phyloP scores from a whole-genome alignment of 2,329 filamentous ascomycete genomes.

The Dryadomyces sulphureus region DNA sequence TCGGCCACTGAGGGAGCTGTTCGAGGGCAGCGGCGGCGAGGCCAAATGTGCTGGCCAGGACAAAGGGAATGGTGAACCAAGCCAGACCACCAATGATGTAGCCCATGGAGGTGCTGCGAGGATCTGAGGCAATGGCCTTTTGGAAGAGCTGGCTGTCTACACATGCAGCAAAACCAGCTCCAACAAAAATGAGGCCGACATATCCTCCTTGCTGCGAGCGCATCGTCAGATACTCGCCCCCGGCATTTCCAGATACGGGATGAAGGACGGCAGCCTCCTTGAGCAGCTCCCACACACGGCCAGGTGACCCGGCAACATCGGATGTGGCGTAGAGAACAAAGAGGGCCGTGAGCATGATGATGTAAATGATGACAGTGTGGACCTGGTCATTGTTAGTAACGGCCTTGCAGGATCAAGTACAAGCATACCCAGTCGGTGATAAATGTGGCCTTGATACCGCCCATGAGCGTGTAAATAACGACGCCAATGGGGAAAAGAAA shows the following conservation, averaged over 20 bases:
- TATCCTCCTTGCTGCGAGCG: slow-evolving; percentile 62
- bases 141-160: slow-evolving; percentile 82
- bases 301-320: slow-evolving; percentile 55
- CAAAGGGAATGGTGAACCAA: slow-evolving; percentile 88
- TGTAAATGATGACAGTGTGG: slow-evolving; percentile 65
- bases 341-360: slow-evolving; percentile 75
- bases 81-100: slow-evolving; percentile 75
- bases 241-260: slow-evolving; percentile 64
- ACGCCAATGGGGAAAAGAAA: slow-evolving; percentile 72
- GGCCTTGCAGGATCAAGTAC: neutral
- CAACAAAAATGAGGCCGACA: slow-evolving; percentile 77
- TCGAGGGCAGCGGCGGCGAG: slow-evolving; percentile 68
- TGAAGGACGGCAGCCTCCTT: slow-evolving; percentile 51
- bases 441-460: slow-evolving; percentile 75
- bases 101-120: slow-evolving; percentile 73
- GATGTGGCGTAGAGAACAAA: slow-evolving; percentile 68
- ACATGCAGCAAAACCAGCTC: slow-evolving; percentile 42
- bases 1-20: slow-evolving; percentile 53
- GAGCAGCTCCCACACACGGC: slow-evolving; percentile 62
- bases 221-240: slow-evolving; percentile 83
- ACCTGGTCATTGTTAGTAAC: neutral
- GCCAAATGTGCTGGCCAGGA: slow-evolving; percentile 78
- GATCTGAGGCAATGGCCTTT: slow-evolving; percentile 77
- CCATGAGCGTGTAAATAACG: slow-evolving; percentile 60
- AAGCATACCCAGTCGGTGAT: slow-evolving; percentile 60